Evolutionary conservation across 164 flowering plant genomes (phyloP).

Genomic region (Cinnamomum chago): DNA sequence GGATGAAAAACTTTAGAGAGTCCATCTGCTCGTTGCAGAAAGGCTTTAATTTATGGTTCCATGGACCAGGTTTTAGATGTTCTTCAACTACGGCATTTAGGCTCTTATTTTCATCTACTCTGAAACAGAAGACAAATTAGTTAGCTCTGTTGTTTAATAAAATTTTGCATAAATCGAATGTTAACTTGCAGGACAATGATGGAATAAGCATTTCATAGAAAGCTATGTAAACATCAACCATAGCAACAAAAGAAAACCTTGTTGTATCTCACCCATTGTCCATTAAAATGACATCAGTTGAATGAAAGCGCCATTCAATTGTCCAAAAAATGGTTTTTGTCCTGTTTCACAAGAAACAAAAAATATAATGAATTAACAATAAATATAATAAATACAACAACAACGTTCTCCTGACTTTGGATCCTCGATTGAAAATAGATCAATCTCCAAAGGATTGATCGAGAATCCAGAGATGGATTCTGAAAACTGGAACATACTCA

Average conservation of each 20-base stretch:
- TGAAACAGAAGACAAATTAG: conserved; percentile 27
- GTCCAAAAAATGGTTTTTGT: conserved; percentile 74
- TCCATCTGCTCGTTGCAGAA: conserved; percentile 54
- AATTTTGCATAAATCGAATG: too few species aligned
- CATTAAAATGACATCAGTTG: conserved; percentile 56
- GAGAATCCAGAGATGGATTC: too few species aligned
- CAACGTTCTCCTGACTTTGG: too few species aligned
- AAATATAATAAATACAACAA: too few species aligned
- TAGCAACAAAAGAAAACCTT: background rate
- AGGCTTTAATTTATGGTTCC: conserved; percentile 57
- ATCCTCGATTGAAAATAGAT: too few species aligned
- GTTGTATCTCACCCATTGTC: conserved; percentile 65
- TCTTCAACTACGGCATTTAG: conserved; percentile 55
- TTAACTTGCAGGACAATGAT: too few species aligned
- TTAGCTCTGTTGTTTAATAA: background rate
- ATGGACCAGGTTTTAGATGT: conserved; percentile 67
- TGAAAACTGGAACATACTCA: too few species aligned
- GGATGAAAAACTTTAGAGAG: conserved; percentile 59
- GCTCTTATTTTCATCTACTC: conserved; percentile 51
- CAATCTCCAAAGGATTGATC: too few species aligned
- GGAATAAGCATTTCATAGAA: too few species aligned
- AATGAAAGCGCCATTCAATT: conserved; percentile 87
- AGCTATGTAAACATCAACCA: too few species aligned
- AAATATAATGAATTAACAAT: background rate
- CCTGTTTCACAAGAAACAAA: conserved; percentile 34